phyloP scores from a whole-genome alignment of 179 eudicot species.

The Camellia oleifera region DNA sequence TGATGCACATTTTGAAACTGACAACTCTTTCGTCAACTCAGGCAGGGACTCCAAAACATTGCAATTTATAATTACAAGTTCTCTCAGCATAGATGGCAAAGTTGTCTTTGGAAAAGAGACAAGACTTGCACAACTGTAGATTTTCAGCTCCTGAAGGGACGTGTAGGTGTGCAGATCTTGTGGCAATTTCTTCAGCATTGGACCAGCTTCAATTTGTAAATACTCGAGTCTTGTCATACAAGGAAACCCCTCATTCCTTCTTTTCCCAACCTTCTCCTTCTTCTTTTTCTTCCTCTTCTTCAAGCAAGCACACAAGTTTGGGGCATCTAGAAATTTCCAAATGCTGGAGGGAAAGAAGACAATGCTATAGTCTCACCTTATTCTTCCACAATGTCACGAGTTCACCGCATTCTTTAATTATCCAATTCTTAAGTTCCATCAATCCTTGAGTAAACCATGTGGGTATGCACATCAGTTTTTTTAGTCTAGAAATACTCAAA shows the following conservation, averaged over 20 bases:
- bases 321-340: neutral
- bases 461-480: no score
- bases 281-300: neutral
- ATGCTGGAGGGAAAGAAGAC: no score
- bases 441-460: no score
- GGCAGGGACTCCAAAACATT: neutral
- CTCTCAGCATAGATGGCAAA: neutral
- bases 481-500: neutral
- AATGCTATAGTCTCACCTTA: neutral
- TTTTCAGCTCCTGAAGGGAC: neutral
- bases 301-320: neutral
- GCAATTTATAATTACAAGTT: neutral
- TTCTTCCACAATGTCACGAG: neutral
- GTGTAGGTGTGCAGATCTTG: neutral
- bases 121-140: neutral
- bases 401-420: no score
- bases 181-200: slow-evolving; percentile 5
- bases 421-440: no score
- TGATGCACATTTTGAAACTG: neutral
- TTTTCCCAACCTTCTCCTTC: neutral
- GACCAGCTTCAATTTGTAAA: neutral
- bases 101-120: neutral
- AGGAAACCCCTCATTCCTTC: neutral
- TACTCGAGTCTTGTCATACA: neutral
- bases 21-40: neutral